A percentile compares a stretch with the other conserved stretches of the same genome.
Conservation (phyloP, 2,329 filamentous ascomycete genomes). For the Venturia asperata region DNA sequence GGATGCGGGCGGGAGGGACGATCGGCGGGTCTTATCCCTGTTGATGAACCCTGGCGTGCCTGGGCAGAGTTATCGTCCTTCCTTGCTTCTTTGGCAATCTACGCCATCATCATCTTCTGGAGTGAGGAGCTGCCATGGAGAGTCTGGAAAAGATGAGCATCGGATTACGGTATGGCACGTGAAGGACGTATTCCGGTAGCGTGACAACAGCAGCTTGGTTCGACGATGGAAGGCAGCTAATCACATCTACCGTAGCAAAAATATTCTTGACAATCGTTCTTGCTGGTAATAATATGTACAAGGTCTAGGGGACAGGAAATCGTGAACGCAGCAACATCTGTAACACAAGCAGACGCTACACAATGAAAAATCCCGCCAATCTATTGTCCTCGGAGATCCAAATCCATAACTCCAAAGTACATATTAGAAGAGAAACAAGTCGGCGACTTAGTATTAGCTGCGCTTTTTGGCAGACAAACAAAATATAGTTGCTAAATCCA, state of each 20-base stretch:
- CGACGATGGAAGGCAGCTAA: too few species aligned
- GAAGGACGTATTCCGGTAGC: background rate
- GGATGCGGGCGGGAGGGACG: background rate
- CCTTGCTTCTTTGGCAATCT: background rate
- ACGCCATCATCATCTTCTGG: too few species aligned
- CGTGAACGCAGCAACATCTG: background rate
- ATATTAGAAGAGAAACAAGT: background rate
- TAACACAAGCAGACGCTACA: background rate
- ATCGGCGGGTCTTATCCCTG: background rate
- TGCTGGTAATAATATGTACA: conserved; percentile 5
- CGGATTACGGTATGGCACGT: background rate
- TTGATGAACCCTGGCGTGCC: background rate
- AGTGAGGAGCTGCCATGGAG: too few species aligned
- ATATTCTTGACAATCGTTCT: background rate
- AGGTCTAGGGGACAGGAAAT: background rate
- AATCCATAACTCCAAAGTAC: background rate
- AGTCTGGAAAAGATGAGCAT: too few species aligned
- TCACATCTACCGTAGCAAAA: too few species aligned
- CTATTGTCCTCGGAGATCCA: background rate
- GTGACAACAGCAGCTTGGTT: too few species aligned
- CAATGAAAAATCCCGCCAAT: background rate
- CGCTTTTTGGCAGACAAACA: background rate
- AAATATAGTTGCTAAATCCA: background rate
- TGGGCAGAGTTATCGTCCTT: too few species aligned
- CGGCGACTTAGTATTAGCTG: conserved; percentile 7